Percentiles rank a stretch among this genome's conserved stretches.
These are phyloP conservation scores for Suillus paluster DNA, from an alignment of 768 basidiomycete species.

Conservation along the genomic window DNA sequence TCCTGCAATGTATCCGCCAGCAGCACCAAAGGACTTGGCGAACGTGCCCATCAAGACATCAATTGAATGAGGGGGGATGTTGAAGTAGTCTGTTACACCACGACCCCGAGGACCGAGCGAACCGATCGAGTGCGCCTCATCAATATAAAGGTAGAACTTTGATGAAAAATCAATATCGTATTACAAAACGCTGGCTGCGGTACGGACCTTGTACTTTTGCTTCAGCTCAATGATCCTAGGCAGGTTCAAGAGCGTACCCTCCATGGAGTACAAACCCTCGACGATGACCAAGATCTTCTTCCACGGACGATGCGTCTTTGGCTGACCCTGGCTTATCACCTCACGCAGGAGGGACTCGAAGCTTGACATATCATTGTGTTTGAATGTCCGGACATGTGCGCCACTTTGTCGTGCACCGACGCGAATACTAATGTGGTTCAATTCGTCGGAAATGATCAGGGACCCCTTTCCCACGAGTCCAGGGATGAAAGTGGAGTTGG, in stretches of 20 bases:
- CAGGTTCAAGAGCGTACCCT: conserved; percentile 90
- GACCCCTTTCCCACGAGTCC: conserved; percentile 90
- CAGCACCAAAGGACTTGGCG: conserved; percentile 92
- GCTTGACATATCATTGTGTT: conserved; percentile 91
- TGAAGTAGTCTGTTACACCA: conserved; percentile 95
- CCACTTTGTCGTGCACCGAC: conserved; percentile 90
- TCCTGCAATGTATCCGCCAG: conserved; percentile 94
- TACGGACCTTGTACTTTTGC: conserved; percentile 88
- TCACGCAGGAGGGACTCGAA: conserved; percentile 85
- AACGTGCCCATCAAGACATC: conserved; percentile 99
- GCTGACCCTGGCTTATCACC: conserved; percentile 95
- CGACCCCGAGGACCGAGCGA: conserved; percentile 94
- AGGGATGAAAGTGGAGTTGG: conserved; percentile 92
- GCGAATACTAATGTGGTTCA: conserved; percentile 95
- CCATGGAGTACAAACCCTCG: conserved; percentile 98
- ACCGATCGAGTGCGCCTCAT: conserved; percentile 98
- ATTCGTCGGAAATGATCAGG: conserved; percentile 94
- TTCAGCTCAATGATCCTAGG: conserved; percentile 86
- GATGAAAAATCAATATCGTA: conserved; percentile 3
- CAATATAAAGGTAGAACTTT: conserved; percentile 94
- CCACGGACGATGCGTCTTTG: conserved; percentile 98
- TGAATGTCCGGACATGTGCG: conserved; percentile 90
- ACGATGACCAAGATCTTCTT: conserved; percentile 96
- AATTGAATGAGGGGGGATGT: conserved; percentile 74
- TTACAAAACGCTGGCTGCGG: not conserved